A percentile compares a stretch with the other conserved stretches of the same genome.
phyloP scores from a whole-genome alignment of 345 rosid species.

The Citrus reticulata region DNA sequence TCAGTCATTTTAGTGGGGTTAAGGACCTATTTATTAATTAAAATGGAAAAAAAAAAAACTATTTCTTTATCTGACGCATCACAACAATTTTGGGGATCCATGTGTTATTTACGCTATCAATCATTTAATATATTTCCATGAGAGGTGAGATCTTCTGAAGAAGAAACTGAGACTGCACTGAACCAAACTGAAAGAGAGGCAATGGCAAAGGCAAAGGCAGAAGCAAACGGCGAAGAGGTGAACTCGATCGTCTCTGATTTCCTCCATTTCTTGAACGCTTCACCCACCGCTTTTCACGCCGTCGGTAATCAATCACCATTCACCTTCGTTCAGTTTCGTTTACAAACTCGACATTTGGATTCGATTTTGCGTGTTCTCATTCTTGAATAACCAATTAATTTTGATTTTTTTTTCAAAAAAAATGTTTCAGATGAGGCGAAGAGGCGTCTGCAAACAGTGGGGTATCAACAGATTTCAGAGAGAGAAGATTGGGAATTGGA shows the following conservation, averaged over 20 bases:
- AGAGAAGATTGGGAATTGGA: constrained; percentile 81
- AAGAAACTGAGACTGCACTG: neutral
- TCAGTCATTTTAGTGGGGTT: neutral
- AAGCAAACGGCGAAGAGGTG: constrained; percentile 17
- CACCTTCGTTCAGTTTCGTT: constrained; percentile 12
- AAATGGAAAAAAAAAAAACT: neutral
- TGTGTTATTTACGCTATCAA: neutral
- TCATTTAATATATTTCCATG: no score
- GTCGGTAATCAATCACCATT: constrained; percentile 50
- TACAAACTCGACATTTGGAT: neutral
- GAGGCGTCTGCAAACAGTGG: constrained; percentile 53
- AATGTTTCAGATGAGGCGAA: constrained; percentile 70
- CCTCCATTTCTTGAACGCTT: constrained; percentile 76
- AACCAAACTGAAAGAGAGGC: neutral
- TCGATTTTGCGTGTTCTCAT: neutral
- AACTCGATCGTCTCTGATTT: constrained; percentile 52
- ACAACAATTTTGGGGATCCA: neutral
- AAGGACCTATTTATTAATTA: neutral
- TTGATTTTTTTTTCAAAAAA: neutral
- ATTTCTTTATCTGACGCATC: neutral
- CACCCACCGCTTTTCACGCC: constrained; percentile 99
- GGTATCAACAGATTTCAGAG: constrained; percentile 74
- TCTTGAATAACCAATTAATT: neutral
- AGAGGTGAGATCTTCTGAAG: neutral
- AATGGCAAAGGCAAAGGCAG: constrained; percentile 34